These are phyloP conservation scores for Moesziomyces sp. DNA, from an alignment of 1,284 basidiomycete genomes.

Conservation along the genomic window DNA sequence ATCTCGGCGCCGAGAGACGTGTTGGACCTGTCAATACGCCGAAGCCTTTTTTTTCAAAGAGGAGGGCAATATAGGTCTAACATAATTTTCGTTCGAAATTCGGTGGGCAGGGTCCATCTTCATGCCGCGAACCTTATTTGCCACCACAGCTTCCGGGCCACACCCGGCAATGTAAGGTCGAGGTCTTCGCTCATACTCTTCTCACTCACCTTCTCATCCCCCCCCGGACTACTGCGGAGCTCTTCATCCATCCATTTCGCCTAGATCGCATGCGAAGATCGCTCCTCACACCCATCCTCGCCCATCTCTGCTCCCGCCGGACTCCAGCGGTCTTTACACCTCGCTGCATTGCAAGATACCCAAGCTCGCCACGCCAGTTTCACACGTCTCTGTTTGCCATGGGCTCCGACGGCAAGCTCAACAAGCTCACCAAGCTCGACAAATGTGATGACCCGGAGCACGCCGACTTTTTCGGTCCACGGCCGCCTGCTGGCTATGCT, in stretches of 20 bases:
- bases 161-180: conserved; percentile 4
- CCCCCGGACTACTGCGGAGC: conserved; percentile 6
- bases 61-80: not conserved
- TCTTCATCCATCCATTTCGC: not conserved
- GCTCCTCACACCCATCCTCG: not conserved
- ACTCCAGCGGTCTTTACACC: too few species aligned
- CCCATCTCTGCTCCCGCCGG: not conserved
- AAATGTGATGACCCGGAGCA: conserved; percentile 12
- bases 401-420: conserved; percentile 3
- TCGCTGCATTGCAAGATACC: too few species aligned
- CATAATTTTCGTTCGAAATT: not conserved
- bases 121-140: conserved; percentile 2
- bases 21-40: conserved; percentile 9
- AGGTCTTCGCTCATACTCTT: too few species aligned
- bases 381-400: not conserved
- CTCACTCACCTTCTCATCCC: not conserved
- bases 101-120: conserved; percentile 1
- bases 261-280: conserved; percentile 14
- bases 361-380: not conserved
- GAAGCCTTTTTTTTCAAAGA: not conserved
- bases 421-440: conserved; percentile 12
- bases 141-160: conserved; percentile 1
- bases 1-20: not conserved
- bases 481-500: conserved; percentile 47
- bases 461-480: conserved; percentile 35